These are phyloP conservation scores for Madurella fahalii DNA, from an alignment of 2,329 filamentous ascomycete genomes.

Conservation along the genomic window DNA sequence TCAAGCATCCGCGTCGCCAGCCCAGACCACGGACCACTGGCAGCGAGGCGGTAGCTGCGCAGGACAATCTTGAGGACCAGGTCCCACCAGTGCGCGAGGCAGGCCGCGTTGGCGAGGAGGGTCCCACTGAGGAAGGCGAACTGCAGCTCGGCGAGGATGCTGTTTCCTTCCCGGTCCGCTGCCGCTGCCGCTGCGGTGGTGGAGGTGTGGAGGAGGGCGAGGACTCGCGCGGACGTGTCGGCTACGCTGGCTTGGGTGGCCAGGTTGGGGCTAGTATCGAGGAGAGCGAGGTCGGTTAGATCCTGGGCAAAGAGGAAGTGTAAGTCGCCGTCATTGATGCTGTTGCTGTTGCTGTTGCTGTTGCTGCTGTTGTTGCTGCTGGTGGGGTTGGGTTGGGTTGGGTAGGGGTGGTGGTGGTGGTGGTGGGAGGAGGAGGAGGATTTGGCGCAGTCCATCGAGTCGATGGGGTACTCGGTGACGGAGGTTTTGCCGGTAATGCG, in stretches of 20 bases:
- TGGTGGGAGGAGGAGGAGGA: conserved; percentile 36
- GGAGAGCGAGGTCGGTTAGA: conserved; percentile 38
- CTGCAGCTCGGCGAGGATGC: conserved; percentile 57
- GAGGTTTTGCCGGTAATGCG: conserved; percentile 43
- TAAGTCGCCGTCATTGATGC: conserved; percentile 44
- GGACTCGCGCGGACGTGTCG: conserved; percentile 47
- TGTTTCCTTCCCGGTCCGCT: conserved; percentile 28
- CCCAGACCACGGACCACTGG: too few relatives aligned
- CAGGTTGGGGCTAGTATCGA: conserved; percentile 27
- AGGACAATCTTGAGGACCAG: conserved; percentile 50
- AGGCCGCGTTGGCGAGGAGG: conserved; percentile 55
- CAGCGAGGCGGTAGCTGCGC: conserved; percentile 39
- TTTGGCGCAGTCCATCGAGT: conserved; percentile 50
- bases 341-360: too few relatives aligned
- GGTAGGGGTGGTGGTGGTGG: conserved; percentile 29
- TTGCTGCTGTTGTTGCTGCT: too few relatives aligned
- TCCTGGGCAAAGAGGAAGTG: conserved; percentile 46
- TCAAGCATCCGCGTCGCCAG: conserved; percentile 31
- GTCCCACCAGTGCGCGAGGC: conserved; percentile 60
- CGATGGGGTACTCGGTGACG: conserved; percentile 46
- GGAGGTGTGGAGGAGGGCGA: conserved; percentile 34
- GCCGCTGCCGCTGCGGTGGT: conserved; percentile 8
- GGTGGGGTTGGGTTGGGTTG: too few relatives aligned
- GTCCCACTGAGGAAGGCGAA: conserved; percentile 56
- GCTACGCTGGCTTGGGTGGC: conserved; percentile 31